Evolutionary conservation across 2,329 filamentous ascomycete species (phyloP).

Genomic region (Microthyrium microscopicum): DNA sequence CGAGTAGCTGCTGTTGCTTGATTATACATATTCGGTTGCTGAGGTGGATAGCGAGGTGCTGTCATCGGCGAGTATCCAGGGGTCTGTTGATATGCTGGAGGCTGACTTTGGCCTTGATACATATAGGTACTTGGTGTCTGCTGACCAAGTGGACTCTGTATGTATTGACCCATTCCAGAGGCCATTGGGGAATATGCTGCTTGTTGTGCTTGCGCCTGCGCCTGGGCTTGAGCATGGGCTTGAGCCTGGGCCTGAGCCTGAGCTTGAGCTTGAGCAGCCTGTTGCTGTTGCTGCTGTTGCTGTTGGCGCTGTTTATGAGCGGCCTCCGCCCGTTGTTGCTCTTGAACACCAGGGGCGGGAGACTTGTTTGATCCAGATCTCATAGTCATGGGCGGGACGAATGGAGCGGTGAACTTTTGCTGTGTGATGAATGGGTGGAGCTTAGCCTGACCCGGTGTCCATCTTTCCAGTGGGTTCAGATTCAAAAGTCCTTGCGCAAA

Average conservation of each 20-base stretch:
- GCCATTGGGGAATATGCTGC: constrained; percentile 49
- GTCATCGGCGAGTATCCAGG: constrained; percentile 18
- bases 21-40: constrained; percentile 50
- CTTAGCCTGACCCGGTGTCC: constrained; percentile 96
- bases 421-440: constrained; percentile 97
- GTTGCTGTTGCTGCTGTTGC: constrained; percentile 33
- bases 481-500: constrained; percentile 87
- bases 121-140: no score
- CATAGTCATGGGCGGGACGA: constrained; percentile 92
- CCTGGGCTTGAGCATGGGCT: constrained; percentile 38
- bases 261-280: constrained; percentile 23
- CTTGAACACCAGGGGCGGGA: constrained; percentile 80
- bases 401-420: constrained; percentile 89
- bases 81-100: constrained; percentile 54
- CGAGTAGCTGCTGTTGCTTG: constrained; percentile 63
- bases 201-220: constrained; percentile 44
- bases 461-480: constrained; percentile 89
- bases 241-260: constrained; percentile 21
- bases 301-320: constrained; percentile 77
- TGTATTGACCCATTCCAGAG: constrained; percentile 41
- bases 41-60: constrained; percentile 32
- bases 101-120: no score
- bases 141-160: constrained; percentile 27
- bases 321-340: constrained; percentile 89
- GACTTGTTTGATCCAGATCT: constrained; percentile 78